phyloP scores from a whole-genome alignment of 805 yeast species.

The Phaffomyces opuntiae region DNA sequence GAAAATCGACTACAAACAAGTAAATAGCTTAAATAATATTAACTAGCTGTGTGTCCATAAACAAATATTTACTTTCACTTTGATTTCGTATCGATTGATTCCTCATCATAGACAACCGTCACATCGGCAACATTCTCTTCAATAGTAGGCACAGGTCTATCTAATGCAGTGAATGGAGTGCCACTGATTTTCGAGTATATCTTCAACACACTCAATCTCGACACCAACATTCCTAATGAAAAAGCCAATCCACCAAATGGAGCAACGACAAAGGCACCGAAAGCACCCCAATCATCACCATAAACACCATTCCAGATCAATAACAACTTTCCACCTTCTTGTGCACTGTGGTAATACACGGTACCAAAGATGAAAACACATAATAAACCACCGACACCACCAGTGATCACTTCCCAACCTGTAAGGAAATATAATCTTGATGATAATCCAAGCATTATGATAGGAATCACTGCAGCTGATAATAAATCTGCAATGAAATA shows the following conservation, averaged over 20 bases:
- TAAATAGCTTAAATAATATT: neutral
- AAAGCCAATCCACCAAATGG: constrained; percentile 72
- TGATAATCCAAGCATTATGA: constrained; percentile 72
- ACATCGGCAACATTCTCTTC: neutral
- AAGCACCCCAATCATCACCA: constrained; percentile 82
- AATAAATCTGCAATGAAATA: constrained; percentile 87
- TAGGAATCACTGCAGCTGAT: constrained; percentile 81
- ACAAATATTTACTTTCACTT: neutral
- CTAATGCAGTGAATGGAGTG: constrained; percentile 28
- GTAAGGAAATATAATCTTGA: constrained; percentile 59
- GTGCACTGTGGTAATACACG: constrained; percentile 64
- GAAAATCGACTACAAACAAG: neutral
- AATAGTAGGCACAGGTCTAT: constrained; percentile 16
- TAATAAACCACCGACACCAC: constrained; percentile 77
- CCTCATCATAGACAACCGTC: neutral
- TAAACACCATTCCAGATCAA: constrained; percentile 78
- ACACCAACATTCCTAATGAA: constrained; percentile 43
- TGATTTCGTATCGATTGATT: neutral
- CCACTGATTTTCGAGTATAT: constrained; percentile 16
- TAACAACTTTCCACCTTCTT: constrained; percentile 70
- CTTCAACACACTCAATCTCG: constrained; percentile 34
- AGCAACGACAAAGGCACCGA: constrained; percentile 90
- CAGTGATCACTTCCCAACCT: constrained; percentile 75
- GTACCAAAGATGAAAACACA: constrained; percentile 81
- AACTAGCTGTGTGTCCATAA: neutral